These are phyloP conservation scores for cucumber (Cucumis sativus) DNA, from an alignment of 306 rosid genomes.

Conservation along the genomic window Cucumber_9930_V3 NC_026656.2:389501-390000, in stretches of 20 bases:
- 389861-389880: not conserved
- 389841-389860: not conserved
- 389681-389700: not conserved
- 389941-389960: not conserved
- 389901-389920: not conserved
- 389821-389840: not conserved
- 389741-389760: not conserved
- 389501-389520: no score
- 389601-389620: no score
- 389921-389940: not conserved
- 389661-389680: not conserved
- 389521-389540: no score
- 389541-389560: no score
- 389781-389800: not conserved
- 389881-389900: not conserved
- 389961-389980: not conserved
- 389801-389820: not conserved
- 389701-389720: not conserved
- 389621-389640: no score
- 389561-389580: no score
- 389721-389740: no score
- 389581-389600: no score
- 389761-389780: constrained; percentile 4
- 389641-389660: no score
- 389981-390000: no score